Base-by-base conservation (phyloP, 1,284 basidiomycete species). In the Cystobasidiaceae sp. region DNA sequence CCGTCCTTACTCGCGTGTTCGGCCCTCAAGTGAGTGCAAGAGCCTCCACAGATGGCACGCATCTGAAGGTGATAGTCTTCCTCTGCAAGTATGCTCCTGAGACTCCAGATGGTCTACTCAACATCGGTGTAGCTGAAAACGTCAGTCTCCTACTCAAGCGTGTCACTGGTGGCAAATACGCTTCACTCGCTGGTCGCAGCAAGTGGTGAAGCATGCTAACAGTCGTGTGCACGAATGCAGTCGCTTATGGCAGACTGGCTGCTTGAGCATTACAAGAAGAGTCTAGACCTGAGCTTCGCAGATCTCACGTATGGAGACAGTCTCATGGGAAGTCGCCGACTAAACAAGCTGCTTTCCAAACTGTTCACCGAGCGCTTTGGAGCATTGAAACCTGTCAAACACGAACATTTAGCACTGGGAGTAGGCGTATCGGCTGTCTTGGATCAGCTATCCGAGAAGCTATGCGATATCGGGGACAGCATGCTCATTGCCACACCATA, bases 121-220 rank as follows among this genome's bases (percentile, higher is more conserved):
- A 77, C 4, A 70, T 78, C 15, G 78, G 78, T n/a, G 77, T 79
- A 1, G 78, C 78, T 1, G 78, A 79, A 69, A 79, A 79, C 70
- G 77, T 76, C 45, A 55, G 67, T 19, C 32, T 39, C 5, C 28
- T 4, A 17, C 13, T 15, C 5, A 4, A 17, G 25, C 17, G 7
- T 32, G 28, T 3, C n/a, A 23, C 33, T 46, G 39, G 15, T 44
- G 7, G 15, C 43, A 19, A 44, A 44, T 19, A 23, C 15, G 43
- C 21, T 6, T 49, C 8, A 7, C 30, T 0, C 34, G 5, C 7
- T 21, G 30, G 33, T 17, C 28, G 37, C 34, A 23, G n/a, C 4
- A 21, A 13, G 28, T 28, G 15, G 15, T 45, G 48, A 56, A 25
- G 56, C 52, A 54, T 39, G 41, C 27, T 17, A 17, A 6, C 43